Conservation (phyloP, 345 rosid genomes). For the Mangifera indica region DNA sequence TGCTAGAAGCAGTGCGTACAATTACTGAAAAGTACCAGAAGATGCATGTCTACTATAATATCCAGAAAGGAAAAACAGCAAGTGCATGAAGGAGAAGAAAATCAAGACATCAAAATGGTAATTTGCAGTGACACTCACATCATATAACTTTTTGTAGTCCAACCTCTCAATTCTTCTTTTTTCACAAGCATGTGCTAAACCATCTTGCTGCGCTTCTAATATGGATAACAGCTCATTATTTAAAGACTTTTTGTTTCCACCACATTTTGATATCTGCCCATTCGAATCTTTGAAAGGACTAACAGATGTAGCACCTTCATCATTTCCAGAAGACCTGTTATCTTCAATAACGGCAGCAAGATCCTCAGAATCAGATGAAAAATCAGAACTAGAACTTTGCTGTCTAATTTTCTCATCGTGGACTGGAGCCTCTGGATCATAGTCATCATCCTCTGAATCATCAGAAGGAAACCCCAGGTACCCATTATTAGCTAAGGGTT, state of each 20-base stretch:
- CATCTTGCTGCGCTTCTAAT: conserved; percentile 41
- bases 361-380: conserved; percentile 81
- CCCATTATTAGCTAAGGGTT: conserved; percentile 36
- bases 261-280: conserved; percentile 28
- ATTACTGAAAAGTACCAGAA: neutral
- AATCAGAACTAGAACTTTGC: conserved; percentile 73
- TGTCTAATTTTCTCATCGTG: conserved; percentile 38
- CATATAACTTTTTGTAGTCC: conserved; percentile 87
- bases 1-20: neutral
- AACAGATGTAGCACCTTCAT: conserved; percentile 23
- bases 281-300: conserved; percentile 21
- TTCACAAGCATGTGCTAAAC: conserved; percentile 35
- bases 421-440: conserved; percentile 58
- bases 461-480: conserved; percentile 68
- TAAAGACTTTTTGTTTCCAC: conserved; percentile 26
- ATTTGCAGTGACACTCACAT: conserved; percentile 56
- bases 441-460: conserved; percentile 89
- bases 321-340: conserved; percentile 34
- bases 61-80: neutral
- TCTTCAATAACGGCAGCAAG: conserved; percentile 32
- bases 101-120: neutral
- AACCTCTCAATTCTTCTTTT: conserved; percentile 65
- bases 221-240: conserved; percentile 29
- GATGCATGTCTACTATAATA: neutral
- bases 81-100: neutral